A percentile compares a stretch with the other conserved stretches of the same genome.
phyloP scores from a whole-genome alignment of 1,284 basidiomycete species.

The Mycena citricolor region DNA sequence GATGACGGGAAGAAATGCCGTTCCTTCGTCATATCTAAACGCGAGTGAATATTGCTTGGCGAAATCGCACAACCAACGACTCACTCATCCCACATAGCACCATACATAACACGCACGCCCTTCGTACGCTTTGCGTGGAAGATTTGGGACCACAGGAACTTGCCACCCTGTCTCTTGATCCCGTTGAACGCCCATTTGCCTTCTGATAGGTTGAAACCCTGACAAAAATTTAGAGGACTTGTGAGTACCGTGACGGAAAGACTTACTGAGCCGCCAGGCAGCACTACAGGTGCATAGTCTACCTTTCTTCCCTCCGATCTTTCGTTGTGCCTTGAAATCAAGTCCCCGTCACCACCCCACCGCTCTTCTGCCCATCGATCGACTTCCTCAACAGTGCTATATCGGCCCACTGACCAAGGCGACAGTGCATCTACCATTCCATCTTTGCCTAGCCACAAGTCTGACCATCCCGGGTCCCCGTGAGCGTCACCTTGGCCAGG shows the following conservation, averaged over 20 bases:
- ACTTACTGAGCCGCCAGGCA: slow-evolving; percentile 74
- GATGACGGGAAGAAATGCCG: slow-evolving; percentile 70
- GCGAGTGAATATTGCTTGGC: slow-evolving; percentile 9
- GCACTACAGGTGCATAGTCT: slow-evolving; percentile 73
- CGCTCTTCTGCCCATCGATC: slow-evolving; percentile 59
- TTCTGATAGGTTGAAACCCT: slow-evolving; percentile 68
- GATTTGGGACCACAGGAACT: slow-evolving; percentile 74
- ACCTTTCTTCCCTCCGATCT: slow-evolving; percentile 46
- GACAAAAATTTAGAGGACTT: slow-evolving; percentile 2
- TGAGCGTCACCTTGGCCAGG: slow-evolving; percentile 60
- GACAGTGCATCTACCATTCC: slow-evolving; percentile 65
- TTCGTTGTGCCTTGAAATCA: slow-evolving; percentile 51
- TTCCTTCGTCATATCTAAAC: slow-evolving; percentile 75
- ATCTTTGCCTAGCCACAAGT: slow-evolving; percentile 60
- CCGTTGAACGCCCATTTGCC: slow-evolving; percentile 69
- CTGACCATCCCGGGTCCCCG: slow-evolving; percentile 57
- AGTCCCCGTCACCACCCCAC: slow-evolving; percentile 60
- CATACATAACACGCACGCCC: slow-evolving; percentile 68
- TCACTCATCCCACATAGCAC: slow-evolving; percentile 84
- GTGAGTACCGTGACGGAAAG: slow-evolving; percentile 1
- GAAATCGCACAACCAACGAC: slow-evolving; percentile 29
- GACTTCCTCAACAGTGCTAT: slow-evolving; percentile 52
- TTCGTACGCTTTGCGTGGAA: slow-evolving; percentile 55
- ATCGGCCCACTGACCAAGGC: slow-evolving; percentile 75
- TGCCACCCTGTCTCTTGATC: slow-evolving; percentile 64